Evolutionary conservation across 1,284 basidiomycete species (phyloP), one percentile per base, ranked within the genome.

Genomic region (Austroboletus niveus): DNA sequence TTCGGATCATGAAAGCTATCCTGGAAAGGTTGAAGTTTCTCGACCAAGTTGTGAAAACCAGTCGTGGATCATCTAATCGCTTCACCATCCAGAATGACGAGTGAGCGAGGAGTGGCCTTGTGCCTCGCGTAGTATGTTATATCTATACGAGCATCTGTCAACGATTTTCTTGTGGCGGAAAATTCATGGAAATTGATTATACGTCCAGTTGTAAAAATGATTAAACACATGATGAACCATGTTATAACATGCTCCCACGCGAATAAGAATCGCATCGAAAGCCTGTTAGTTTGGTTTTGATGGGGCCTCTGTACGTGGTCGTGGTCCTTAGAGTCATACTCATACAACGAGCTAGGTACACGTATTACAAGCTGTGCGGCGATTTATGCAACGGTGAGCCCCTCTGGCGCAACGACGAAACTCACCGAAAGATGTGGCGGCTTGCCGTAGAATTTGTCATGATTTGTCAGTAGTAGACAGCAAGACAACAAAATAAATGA

Each of bases 331-430:
- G 4, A 38, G 45, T 27, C 36, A 55, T 29, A 29, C 4, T 17
- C 44, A 45, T 30, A 14, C 31, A 10, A 65, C 77, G 51, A 59
- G 89, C 88, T 82, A 4, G 97, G 97, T 3, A 99, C 93, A 47
- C 90, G 83, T 87, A 98, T 99, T n/a, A 97, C 97, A 17, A 99
- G 75, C 68, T 98, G 96, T 9, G 94, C 95, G 85, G 98, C 91
- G 60, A 98, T 98, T 84, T 88, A 43, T 48, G 22, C n/a, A 42
- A 42, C 17, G 7, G 17, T 59, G 38, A 56, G 55, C 31, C 34
- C 31, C 34, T 47, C 29, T 49, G 45, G 15, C 10, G 1, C 0
- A n/a, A 24, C 29, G 12, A 12, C 8, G 2, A 41, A 45, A 3
- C 22, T 17, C 29, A 35, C 67, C 82, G 50, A 24, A 48, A 46